Base-by-base conservation (phyloP, 129 eudicot species). In the Lonicera japonica region DNA sequence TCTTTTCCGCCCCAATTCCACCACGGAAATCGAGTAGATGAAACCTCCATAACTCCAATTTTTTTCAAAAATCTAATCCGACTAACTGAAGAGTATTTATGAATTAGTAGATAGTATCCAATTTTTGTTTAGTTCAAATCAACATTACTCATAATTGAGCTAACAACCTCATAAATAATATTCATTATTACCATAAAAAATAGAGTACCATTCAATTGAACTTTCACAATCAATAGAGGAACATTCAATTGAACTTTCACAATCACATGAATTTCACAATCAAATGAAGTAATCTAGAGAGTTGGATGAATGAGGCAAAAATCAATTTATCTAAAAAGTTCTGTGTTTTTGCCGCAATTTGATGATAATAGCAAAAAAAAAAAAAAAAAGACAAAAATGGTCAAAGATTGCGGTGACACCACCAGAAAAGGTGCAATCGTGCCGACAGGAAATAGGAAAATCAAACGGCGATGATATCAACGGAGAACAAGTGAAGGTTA, bases 1-100 rank as follows among this genome's bases (percentile, higher is more conserved):
- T 74, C 87, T 48, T 82, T 78, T 25, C 84, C 88, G 7, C 76
- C 68, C 84, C 76, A 58, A 62, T 73, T 75, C 81, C 70, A 75
- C 81, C 81, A 82, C 17, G 80, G 62, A 10, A 82, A 70, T 24
- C 76, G 54, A 8, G 80, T 70, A 40, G 74, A 66, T n/a, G 85
- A 66, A 18, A 75, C 71, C 25, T 80, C 77, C 77, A 75, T 79
- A 11, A n/a, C n/a, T n/a, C n/a, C n/a, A n/a, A n/a, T n/a, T n/a
- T n/a, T 38, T 25, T 38, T 40, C 46, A 40, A 45, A 45, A 45
- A 12, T 15, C 51, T 3, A 45, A 15, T 45, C 12, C n/a, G n/a
- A n/a, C 12, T 40, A 40, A 40, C 7, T 5, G 12, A 40, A 12
- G 46, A 12, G 46, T 12, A 40, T 5, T 40, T 5, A 40, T 10